Base-by-base conservation (phyloP, 441 rosid genomes). In the Gossypium gossypioides region DNA sequence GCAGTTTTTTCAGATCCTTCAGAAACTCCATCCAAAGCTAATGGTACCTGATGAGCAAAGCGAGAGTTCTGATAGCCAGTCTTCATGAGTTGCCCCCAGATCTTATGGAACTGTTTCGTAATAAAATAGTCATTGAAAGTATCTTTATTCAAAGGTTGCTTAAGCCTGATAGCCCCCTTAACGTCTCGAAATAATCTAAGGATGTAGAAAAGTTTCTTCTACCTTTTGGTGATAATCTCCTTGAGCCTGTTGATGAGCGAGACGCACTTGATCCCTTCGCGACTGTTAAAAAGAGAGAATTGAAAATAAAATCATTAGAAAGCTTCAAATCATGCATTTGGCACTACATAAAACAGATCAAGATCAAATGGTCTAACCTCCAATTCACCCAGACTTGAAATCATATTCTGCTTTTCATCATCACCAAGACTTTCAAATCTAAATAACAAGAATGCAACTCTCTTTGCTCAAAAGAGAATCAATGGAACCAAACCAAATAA, bases 21-120 rank as follows among this genome's bases (percentile, higher is more conserved):
- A 18, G 6, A 2, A 63, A 10, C 21, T 63, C 8, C 25, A 5
- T 8, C 29, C 3, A 29, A 18, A 10, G 12, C 57, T 29, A 56
- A 16, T 19, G 25, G n/a, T 37, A 88, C 99, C 91, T 92, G 99
- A 86, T 95, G 97, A 9, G 99, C 99, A 67, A 95, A 95, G 71
- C 96, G 96, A 56, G 98, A 95, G 80, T 94, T 92, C 73, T 92
- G 99, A 82, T 95, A 95, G 22, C 99, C 99, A 2, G 99, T 92
- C 88, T 91, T 95, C 98, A 95, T 87, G 34, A 95, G 89, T 64
- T 95, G 99, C 27, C 99, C 99, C 99, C 99, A 95, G 48, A 88
- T 91, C 66, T 82, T 84, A 84, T 95, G 99, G 79, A 92, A 95
- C 99, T 95, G 83, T 42, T 76, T 40, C 57, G 69, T 18, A 42